phyloP scores from a whole-genome alignment of 1,139 yeast genomes.

The Debaryomycetaceae sp. region DNA sequence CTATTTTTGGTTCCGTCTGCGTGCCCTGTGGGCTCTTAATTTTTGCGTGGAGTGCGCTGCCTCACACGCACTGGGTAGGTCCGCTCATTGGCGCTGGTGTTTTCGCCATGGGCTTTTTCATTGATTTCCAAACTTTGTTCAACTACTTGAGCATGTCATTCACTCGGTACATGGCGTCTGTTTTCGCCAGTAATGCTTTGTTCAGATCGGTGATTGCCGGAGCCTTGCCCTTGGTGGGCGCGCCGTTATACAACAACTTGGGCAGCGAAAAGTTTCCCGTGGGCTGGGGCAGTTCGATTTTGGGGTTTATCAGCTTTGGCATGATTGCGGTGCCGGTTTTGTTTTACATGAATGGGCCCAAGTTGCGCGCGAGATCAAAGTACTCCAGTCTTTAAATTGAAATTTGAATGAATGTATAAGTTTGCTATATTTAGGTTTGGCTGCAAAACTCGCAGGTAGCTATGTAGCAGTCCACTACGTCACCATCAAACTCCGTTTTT shows the following conservation, averaged over 20 bases:
- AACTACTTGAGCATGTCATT: constrained; percentile 26
- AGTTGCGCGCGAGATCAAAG: constrained; percentile 43
- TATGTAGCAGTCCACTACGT: no score
- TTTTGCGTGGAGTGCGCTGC: constrained; percentile 48
- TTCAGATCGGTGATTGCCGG: constrained; percentile 53
- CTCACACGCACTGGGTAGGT: constrained; percentile 38
- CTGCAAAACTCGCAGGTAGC: no score
- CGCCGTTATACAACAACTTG: constrained; percentile 44
- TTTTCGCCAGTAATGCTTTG: constrained; percentile 53
- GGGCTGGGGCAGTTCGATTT: constrained; percentile 51
- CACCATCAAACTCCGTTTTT: no score
- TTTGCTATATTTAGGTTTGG: no score
- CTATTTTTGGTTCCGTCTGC: constrained; percentile 38
- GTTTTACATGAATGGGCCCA: constrained; percentile 47
- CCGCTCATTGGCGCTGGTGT: constrained; percentile 40
- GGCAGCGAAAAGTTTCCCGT: constrained; percentile 46
- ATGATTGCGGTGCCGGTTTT: constrained; percentile 46
- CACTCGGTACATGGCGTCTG: constrained; percentile 49
- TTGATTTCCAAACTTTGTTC: constrained; percentile 27
- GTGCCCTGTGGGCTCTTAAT: constrained; percentile 45
- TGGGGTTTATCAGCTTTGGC: constrained; percentile 38
- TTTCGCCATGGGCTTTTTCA: constrained; percentile 33
- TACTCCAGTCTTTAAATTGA: constrained; percentile 16
- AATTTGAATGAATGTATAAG: no score
- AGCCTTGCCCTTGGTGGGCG: constrained; percentile 60